Evolutionary conservation across 192 early-diverging fungal genomes (phyloP), one percentile per base, ranked within the genome.

Genomic region (Backusella australiensis): DNA sequence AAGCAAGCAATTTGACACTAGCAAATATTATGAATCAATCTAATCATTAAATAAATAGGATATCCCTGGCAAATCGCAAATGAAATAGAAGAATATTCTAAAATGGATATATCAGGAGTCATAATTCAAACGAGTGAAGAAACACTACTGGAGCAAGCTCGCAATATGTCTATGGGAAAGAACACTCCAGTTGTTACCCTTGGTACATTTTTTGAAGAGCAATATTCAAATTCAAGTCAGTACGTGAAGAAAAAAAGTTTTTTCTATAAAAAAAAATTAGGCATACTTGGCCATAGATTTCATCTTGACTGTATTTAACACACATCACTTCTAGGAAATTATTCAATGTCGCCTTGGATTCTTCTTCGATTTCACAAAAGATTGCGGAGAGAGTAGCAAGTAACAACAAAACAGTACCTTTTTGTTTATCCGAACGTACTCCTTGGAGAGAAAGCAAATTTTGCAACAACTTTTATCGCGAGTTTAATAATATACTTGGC

Each of bases 361-460:
- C 19, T 63, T 26, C 23, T 26, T 26, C 11, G 3, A 11, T 63
- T 26, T 9, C 56, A 26, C 12, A 12, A 26, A 63, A 29, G 2
- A 41, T 77, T 32, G 76, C 76, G 11, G 12, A 21, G 11, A 21
- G 38, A 8, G 26, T 66, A 6, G 11, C 65, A 9, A 17, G 39
- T 4, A 6, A 77, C 41, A 41, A 34, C 6, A 3, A 5, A 9
- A 14, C 34, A 14, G 14, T 0, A 11, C 76, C 76, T 1, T 11
- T 77, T 14, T 77, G 76, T 19, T 46, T 71, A 23, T 46, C 41
- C 32, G 76, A 77, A 46, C 34, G 56, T 42, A 35, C 41, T 9
- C 49, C 72, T 8, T 26, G 19, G 32, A 34, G 32, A 39, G n/a
- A 11, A 12, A 52, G 36, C 21, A 34, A 38, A 0, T 72, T 78